Percentiles rank a stretch among this genome's conserved stretches.
phyloP scores from a whole-genome alignment of 345 rosid species.

The Geranium rotundifolium region DNA sequence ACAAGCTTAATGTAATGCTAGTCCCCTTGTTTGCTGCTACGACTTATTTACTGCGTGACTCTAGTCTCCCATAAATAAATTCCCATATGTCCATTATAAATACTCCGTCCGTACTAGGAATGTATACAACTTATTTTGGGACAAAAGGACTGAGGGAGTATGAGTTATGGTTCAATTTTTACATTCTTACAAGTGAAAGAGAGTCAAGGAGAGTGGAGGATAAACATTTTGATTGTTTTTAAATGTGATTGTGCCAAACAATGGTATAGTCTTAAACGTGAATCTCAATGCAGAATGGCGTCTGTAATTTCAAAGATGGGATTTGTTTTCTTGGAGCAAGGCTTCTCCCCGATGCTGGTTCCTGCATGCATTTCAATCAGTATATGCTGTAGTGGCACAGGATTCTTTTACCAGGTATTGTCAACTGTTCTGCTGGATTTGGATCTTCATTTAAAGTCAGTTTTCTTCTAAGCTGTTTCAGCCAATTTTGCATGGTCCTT shows the following conservation, averaged over 20 bases:
- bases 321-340: slow-evolving; percentile 77
- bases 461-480: not conserved
- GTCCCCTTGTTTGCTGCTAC: not conserved
- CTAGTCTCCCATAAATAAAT: not conserved
- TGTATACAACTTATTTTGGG: no score
- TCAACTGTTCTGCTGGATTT: not conserved
- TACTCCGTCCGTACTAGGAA: no score
- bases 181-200: not conserved
- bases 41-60: not conserved
- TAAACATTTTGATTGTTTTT: no score
- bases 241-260: slow-evolving; percentile 1
- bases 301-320: slow-evolving; percentile 98
- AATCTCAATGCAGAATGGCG: slow-evolving; percentile 66
- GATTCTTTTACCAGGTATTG: slow-evolving; percentile 84
- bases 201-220: not conserved
- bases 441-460: not conserved
- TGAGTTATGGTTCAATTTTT: not conserved
- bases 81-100: not conserved
- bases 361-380: slow-evolving; percentile 86
- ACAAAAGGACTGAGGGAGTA: no score
- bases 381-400: slow-evolving; percentile 77
- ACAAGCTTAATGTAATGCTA: not conserved
- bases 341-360: slow-evolving; percentile 50
- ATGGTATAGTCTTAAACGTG: slow-evolving; percentile 2
- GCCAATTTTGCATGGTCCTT: not conserved